A percentile compares a stretch with the other conserved stretches of the same genome.
Evolutionary conservation across 2,329 filamentous ascomycete genomes (phyloP).

Genomic region (Biscogniauxia marginata): DNA sequence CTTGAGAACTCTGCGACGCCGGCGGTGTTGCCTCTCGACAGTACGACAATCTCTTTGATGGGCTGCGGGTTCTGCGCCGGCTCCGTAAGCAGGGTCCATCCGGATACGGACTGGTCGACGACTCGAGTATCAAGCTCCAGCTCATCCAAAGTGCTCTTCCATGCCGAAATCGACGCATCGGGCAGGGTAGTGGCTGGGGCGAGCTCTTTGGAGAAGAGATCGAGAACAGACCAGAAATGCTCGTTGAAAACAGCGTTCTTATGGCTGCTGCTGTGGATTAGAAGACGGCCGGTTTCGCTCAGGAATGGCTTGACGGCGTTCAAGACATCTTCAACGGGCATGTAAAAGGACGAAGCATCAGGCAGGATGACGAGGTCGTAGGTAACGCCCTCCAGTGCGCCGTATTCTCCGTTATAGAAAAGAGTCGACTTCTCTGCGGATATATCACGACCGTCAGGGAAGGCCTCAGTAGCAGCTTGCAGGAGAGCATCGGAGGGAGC

Average conservation of each 20-base stretch:
- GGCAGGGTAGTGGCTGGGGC: background rate
- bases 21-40: slow-evolving; percentile 8
- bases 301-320: slow-evolving; percentile 7
- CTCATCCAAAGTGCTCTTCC: slow-evolving; percentile 3
- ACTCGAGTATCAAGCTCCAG: background rate
- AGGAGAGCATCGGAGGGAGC: slow-evolving; percentile 8
- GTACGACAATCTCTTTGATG: slow-evolving; percentile 6
- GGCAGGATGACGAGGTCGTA: slow-evolving; percentile 10
- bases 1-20: slow-evolving; percentile 6
- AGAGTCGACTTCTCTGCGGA: slow-evolving; percentile 5
- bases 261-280: slow-evolving; percentile 3
- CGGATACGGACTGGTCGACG: slow-evolving; percentile 6
- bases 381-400: slow-evolving; percentile 5
- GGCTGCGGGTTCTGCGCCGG: slow-evolving; percentile 3
- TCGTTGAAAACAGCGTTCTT: slow-evolving; percentile 1
- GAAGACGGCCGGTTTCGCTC: slow-evolving; percentile 8
- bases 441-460: slow-evolving; percentile 8
- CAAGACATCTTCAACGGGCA: slow-evolving; percentile 5
- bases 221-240: slow-evolving; percentile 2
- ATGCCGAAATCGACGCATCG: background rate
- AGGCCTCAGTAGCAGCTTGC: slow-evolving; percentile 5
- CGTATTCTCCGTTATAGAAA: slow-evolving; percentile 7
- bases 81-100: slow-evolving; percentile 11
- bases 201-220: slow-evolving; percentile 4
- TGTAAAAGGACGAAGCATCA: slow-evolving; percentile 8